Evolutionary conservation across 805 yeast species (phyloP), one percentile per base, ranked within the genome.

Genomic region (Yarrowia keelungensis): DNA sequence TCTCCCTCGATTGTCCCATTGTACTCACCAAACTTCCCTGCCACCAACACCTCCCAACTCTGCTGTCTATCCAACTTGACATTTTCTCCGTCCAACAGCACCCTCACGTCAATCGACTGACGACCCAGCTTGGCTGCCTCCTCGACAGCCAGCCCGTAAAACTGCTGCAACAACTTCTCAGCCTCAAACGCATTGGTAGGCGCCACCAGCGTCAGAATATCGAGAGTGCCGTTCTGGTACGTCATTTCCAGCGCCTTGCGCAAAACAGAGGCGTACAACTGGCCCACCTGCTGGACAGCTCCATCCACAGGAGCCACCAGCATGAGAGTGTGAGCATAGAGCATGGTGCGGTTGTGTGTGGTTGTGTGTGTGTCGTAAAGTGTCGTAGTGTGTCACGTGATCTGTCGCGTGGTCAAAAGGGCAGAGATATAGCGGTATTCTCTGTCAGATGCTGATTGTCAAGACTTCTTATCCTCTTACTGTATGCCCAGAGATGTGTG

Each of bases 21-120:
- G 11, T 42, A 69, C 67, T 35, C 56, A 71, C 69, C 79, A 49
- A 49, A 61, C 61, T 71, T 73, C 2, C 77, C 78, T 10, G 74
- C 75, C 8, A 74, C 72, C 32, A 78, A 70, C 8, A 75, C 79
- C 69, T 78, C 80, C 80, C 80, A 78, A 2, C 67, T 59, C 64
- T 75, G 74, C 14, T 71, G 59, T 41, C 75, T 36, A 3, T 67
- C 71, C 39, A 47, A 42, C 8, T 75, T 76, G 15, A 77, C 69
- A 43, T 76, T 75, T 45, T 73, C 71, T 11, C 80, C 80, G 42
- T 78, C 79, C 16, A 77, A 69, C 68, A 78, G 69, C 12, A 78
- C 78, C 4, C 74, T 68, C 22, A 76, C 73, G 11, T 72, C 70
- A 5, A 77, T 73, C 4, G 42, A 41, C 62, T 70, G 68, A 11